Conservation (phyloP, 1,284 basidiomycete species). For the Papiliotrema laurentii region DNA sequence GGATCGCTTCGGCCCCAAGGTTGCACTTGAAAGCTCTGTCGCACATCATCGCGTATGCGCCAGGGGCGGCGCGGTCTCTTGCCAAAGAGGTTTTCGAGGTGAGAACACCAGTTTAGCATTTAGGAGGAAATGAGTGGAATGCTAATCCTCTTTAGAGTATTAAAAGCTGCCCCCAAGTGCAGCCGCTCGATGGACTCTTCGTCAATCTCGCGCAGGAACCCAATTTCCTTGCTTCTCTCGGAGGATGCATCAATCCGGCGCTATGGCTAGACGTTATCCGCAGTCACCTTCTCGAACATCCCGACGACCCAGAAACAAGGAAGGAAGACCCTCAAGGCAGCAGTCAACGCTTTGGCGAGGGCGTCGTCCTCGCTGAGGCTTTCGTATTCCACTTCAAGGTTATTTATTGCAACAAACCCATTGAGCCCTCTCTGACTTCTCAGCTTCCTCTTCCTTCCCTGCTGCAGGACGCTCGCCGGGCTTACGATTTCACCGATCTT, state of each 20-base stretch:
- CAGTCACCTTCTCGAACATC: conserved; percentile 21
- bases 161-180: conserved; percentile 12
- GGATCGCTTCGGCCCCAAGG: conserved; percentile 17
- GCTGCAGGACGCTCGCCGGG: conserved; percentile 32
- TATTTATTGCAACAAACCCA: not conserved
- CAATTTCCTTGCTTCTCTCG: conserved; percentile 19
- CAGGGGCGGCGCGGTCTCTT: conserved; percentile 23
- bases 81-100: conserved; percentile 27
- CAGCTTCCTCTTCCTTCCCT: conserved; percentile 28
- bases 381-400: conserved; percentile 37
- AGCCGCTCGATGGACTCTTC: conserved; percentile 34
- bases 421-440: not conserved
- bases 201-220: conserved; percentile 27
- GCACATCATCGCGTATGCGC: conserved; percentile 23
- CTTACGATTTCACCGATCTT: conserved; percentile 35
- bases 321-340: conserved; percentile 44
- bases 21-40: conserved; percentile 29
- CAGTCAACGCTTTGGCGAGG: conserved; percentile 44
- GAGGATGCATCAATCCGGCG: conserved; percentile 15
- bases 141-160: conserved; percentile 14
- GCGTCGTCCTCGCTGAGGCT: conserved; percentile 40
- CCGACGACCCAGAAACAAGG: conserved; percentile 22
- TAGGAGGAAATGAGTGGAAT: too few species aligned
- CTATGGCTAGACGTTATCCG: conserved; percentile 19
- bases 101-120: too few species aligned